These are phyloP conservation scores for Capsicum pubescens DNA, from an alignment of 257 asterid species.

Conservation along the genomic window DNA sequence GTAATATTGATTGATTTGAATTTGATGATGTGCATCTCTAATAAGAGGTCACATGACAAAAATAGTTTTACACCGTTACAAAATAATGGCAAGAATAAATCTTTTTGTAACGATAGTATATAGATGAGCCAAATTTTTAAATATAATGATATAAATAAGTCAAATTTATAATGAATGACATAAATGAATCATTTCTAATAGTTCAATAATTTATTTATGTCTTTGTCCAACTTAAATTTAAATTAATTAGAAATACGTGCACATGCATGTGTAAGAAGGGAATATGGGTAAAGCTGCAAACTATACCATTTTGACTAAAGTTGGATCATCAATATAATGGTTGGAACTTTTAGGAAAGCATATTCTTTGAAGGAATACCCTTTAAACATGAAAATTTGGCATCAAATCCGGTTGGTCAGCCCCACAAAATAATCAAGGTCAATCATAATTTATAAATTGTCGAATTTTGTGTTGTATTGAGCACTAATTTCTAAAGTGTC, in stretches of 20 bases:
- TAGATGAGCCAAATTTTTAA: too few species aligned
- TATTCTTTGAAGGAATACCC: conserved; percentile 10
- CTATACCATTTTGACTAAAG: conserved; percentile 14
- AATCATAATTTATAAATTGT: neutral
- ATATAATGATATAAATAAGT: too few species aligned
- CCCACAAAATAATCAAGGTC: conserved; percentile 19
- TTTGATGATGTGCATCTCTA: too few species aligned
- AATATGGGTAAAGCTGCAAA: conserved; percentile 5
- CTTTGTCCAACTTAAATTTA: neutral
- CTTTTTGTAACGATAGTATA: too few species aligned
- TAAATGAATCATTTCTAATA: too few species aligned
- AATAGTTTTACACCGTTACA: too few species aligned
- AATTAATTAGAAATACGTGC: neutral
- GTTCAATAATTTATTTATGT: too few species aligned
- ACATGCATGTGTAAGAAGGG: neutral
- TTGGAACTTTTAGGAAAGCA: neutral
- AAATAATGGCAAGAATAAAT: too few species aligned
- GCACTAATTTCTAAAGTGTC: neutral
- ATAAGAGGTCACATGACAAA: too few species aligned
- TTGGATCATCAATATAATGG: neutral
- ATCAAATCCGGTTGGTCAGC: conserved; percentile 17
- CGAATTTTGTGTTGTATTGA: neutral
- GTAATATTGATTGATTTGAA: too few species aligned
- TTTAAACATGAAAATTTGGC: conserved; percentile 23
- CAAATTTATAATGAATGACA: too few species aligned